Base-by-base conservation (phyloP, 225 moss, liverwort and hornwort genomes). In the Lunularia cruciata region DNA sequence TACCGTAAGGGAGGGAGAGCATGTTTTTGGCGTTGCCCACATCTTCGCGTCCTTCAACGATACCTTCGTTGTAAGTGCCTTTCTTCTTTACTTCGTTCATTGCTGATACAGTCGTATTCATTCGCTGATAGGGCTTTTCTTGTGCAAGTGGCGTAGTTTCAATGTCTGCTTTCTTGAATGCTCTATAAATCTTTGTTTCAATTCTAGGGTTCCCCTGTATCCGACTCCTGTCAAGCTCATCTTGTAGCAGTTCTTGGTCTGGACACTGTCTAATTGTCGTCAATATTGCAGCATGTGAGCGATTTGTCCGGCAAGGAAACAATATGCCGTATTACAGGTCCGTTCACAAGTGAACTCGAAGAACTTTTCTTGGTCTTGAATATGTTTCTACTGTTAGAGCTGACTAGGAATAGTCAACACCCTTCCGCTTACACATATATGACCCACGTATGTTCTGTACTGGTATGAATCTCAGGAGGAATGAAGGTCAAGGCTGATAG, bases 401-500 rank as follows among this genome's bases (percentile, higher is more conserved):
- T n/a, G n/a, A n/a, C n/a, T n/a, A n/a, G n/a, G n/a, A n/a, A n/a
- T n/a, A n/a, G n/a, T n/a, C n/a, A n/a, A n/a, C n/a, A n/a, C n/a
- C n/a, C n/a, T n/a, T n/a, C n/a, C n/a, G n/a, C n/a, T n/a, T n/a
- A n/a, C n/a, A n/a, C n/a, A n/a, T n/a, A n/a, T n/a, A n/a, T n/a
- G n/a, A n/a, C n/a, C n/a, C 12, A 10, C 18, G n/a, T n/a, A 36
- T 32, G 8, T n/a, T 42, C 42, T 12, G 6, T 42, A 12, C 56
- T 32, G 8, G 8, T 30, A 11, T 70, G 9, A 27, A 27, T 7
- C 19, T 71, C 63, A 89, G 91, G 95, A 73, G 92, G 92, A 26
- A 95, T 95, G 95, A 90, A 95, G 85, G 92, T 95, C 16, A 95
- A 95, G 70, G 90, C 90, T 14, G 95, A 92, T 63, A 73, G 88